Conservation (phyloP, 257 asterid genomes). For the Plantago major region DNA sequence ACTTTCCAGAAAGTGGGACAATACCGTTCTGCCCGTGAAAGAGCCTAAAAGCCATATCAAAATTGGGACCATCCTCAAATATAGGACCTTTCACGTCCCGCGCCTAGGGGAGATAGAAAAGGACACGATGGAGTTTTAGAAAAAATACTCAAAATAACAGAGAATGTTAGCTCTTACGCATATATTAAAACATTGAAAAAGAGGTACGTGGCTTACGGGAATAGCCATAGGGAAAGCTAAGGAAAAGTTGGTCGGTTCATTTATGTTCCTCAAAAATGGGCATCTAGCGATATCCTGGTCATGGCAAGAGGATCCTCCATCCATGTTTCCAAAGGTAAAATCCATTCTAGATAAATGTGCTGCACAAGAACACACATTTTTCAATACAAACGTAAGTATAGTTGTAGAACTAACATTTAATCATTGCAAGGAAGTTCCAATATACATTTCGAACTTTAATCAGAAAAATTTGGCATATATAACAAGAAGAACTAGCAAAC, state of each 20-base stretch:
- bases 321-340: slow-evolving; percentile 44
- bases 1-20: slow-evolving; percentile 75
- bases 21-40: slow-evolving; percentile 95
- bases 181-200: slow-evolving; percentile 8
- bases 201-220: slow-evolving; percentile 44
- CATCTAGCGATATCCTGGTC: slow-evolving; percentile 64
- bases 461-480: neutral
- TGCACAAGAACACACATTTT: slow-evolving; percentile 27
- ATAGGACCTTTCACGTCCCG: slow-evolving; percentile 76
- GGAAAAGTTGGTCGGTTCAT: slow-evolving; percentile 84
- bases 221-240: slow-evolving; percentile 40
- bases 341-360: slow-evolving; percentile 59
- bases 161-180: neutral
- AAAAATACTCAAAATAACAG: too few species aligned
- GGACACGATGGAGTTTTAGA: neutral
- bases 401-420: too few species aligned
- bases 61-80: slow-evolving; percentile 94
- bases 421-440: too few species aligned
- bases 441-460: too few species aligned
- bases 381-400: too few species aligned
- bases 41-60: slow-evolving; percentile 80
- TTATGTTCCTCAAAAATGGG: slow-evolving; percentile 89
- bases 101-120: slow-evolving; percentile 32
- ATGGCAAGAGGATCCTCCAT: slow-evolving; percentile 46
- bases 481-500: neutral